Conservation (phyloP, 2,329 filamentous ascomycete species). For the Lasiodiplodia sp. region DNA sequence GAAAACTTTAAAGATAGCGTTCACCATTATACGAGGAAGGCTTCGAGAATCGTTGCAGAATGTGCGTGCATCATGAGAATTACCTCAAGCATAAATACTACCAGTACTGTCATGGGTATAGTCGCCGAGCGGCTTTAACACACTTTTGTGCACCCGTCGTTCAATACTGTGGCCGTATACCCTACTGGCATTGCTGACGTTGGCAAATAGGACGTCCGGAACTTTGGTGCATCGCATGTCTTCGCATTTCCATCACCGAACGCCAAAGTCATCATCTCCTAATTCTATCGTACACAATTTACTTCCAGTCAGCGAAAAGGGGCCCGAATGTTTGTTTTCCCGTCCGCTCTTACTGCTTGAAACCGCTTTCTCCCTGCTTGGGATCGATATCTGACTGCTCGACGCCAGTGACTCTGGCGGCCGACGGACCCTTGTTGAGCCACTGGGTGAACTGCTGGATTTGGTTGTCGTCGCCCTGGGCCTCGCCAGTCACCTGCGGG, state of each 20-base stretch:
- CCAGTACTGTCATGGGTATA: too few species aligned
- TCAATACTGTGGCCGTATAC: too few species aligned
- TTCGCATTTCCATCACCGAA: neutral
- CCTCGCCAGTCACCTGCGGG: conserved; percentile 85
- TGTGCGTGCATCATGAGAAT: too few species aligned
- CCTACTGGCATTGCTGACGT: too few species aligned
- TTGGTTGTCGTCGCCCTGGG: conserved; percentile 73
- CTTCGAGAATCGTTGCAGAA: too few species aligned
- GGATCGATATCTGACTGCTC: conserved; percentile 72
- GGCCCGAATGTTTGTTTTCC: neutral
- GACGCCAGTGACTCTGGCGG: conserved; percentile 76
- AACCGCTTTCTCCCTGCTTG: conserved; percentile 72
- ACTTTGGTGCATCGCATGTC: neutral
- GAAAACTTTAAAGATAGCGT: too few species aligned
- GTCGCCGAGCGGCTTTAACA: too few species aligned
- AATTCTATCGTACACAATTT: conserved; percentile 18
- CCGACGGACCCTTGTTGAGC: conserved; percentile 75
- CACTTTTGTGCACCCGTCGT: too few species aligned
- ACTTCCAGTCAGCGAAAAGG: conserved; percentile 4
- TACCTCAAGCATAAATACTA: too few species aligned
- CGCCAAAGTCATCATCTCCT: conserved; percentile 2
- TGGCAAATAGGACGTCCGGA: too few species aligned
- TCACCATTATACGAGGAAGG: too few species aligned
- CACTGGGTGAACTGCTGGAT: conserved; percentile 76
- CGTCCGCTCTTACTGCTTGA: conserved; percentile 46